phyloP scores from a whole-genome alignment of 306 rosid genomes.

The cucumber (Cucumis sativus) region DNA sequence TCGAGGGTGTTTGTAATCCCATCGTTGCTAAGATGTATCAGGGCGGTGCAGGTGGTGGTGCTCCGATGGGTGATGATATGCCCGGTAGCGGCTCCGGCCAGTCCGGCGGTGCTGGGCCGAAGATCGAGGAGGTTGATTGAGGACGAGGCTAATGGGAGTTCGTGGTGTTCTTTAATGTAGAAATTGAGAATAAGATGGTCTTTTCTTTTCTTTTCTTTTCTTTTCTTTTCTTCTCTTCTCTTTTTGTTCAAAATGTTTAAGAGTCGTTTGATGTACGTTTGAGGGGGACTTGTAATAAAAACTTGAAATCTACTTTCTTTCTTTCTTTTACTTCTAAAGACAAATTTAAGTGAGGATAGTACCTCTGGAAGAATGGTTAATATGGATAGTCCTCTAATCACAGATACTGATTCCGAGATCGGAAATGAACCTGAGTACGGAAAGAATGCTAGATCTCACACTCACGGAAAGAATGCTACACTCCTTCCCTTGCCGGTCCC shows the following conservation, averaged over 20 bases:
- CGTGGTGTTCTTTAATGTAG: background rate
- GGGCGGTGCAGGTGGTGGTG: slow-evolving; percentile 20
- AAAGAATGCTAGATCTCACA: too few species aligned
- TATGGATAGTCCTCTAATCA: too few species aligned
- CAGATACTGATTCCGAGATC: too few species aligned
- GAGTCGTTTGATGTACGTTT: background rate
- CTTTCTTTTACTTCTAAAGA: too few species aligned
- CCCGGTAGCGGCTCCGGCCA: slow-evolving; percentile 15
- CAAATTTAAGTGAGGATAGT: too few species aligned
- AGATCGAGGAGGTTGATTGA: slow-evolving; percentile 81
- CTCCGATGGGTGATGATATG: slow-evolving; percentile 15
- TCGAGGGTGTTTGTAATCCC: slow-evolving; percentile 67
- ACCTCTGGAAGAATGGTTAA: too few species aligned
- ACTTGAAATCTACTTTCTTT: background rate
- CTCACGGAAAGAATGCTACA: too few species aligned
- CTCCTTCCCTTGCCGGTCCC: too few species aligned
- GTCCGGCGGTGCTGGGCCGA: slow-evolving; percentile 56
- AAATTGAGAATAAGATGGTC: background rate
- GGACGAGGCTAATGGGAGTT: background rate
- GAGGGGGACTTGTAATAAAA: background rate
- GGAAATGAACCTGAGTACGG: too few species aligned
- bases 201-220: background rate
- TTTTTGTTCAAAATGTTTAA: background rate
- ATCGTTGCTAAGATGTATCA: slow-evolving; percentile 68
- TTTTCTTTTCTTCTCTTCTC: background rate